Base-by-base conservation (phyloP, 306 rosid species). In the Carpinus fangiana region DNA sequence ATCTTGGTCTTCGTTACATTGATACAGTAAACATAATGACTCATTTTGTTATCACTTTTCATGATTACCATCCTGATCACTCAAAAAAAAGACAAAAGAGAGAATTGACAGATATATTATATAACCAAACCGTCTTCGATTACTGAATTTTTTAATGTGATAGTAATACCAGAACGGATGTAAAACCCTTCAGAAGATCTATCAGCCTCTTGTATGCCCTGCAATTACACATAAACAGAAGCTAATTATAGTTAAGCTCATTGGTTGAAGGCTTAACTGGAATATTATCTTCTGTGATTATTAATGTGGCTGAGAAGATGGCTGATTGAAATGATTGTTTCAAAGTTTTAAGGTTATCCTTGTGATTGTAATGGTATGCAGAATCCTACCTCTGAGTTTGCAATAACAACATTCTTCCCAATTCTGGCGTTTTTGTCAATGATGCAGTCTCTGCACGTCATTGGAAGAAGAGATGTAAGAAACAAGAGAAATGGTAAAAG, bases 401-500 rank as follows among this genome's bases (percentile, higher is more conserved):
- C 26, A 45, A 94, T 90, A 3, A 86, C 65, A 69, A 92, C 93
- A 16, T 90, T 90, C 87, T 86, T 94, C 78, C 97, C 98, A 11
- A 92, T 90, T 83, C 98, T 83, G 4, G 98, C 92, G 21, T 94
- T 94, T 84, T 94, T 92, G 91, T 92, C 98, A 70, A 94, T 94
- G 74, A 94, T 94, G 81, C 97, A 94, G 43, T 82, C 89, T 73
- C 98, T 94, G 90, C 89, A 85, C 50, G 82, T 31, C 54, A 72
- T 23, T 60, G 57, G 51, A 77, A 67, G 54, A 74, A 79, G 79
- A 79, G 64, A 53, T 73, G 21, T 20, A 48, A 81, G 60, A 13
- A 68, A 75, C 38, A 77, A 57, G 43, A 76, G 75, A 48, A 74
- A 52, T 71, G 70, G 52, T 18, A 64, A 61, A 28, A 62, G 60